Evolutionary conservation across 257 asterid species (phyloP), one percentile per base, ranked within the genome.

Genomic region (Vinca minor): DNA sequence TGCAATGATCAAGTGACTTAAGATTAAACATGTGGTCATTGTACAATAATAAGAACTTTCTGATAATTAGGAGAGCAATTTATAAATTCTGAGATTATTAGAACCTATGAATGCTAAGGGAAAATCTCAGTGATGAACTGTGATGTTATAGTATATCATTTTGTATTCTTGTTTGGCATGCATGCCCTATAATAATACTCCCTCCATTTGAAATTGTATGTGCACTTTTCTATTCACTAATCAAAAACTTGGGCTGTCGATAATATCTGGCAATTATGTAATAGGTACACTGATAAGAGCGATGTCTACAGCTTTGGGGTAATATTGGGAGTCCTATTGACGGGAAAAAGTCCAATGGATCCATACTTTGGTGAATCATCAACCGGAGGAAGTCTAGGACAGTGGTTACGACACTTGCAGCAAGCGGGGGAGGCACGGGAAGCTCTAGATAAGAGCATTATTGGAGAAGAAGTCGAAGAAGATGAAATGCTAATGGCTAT

Each of bases 401-500:
- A 76, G 64, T 89, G 98, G 98, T 91, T 92, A 11, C 67, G 87
- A 70, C 86, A 76, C 6, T 67, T 84, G 71, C 94, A 87, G 83
- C 96, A 89, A 77, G 83, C 81, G 21, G 96, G 97, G 3, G 96
- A 87, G 74, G 89, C 79, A 26, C 73, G 85, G 23, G 94, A 85
- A 73, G 96, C 93, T 5, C 70, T 92, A 62, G 98, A 89, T 83
- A 79, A 78, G 79, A 81, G 86, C 70, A 84, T 87, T n/a, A 52
- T 85, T 0, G 96, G 95, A 53, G 91, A 89, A 58, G 91, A 92
- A 71, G 69, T 75, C 34, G 91, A 87, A 79, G 96, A 92, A 75
- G 87, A 84, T 21, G 98, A 92, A 79, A 89, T 89, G 98, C 73
- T 85, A 21, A 87, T 92, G 97, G 97, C 98, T 1, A 77, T 89